phyloP scores from a whole-genome alignment of 176 grass and related monocot genomes.

The Calamus simplicifolius region DNA sequence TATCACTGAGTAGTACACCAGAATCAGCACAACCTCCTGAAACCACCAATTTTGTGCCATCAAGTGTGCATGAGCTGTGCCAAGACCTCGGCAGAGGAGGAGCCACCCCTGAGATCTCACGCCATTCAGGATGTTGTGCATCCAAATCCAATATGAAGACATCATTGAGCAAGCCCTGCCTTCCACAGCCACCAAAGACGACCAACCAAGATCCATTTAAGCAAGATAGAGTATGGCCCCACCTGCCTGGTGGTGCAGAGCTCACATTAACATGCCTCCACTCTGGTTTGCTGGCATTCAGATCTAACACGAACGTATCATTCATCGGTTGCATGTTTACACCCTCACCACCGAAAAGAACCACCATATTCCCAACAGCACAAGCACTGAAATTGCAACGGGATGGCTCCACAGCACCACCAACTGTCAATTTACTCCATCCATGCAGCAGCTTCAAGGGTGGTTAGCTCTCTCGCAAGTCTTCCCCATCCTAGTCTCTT shows the following conservation, averaged over 20 bases:
- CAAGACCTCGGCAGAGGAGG: constrained; percentile 16
- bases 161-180: constrained; percentile 18
- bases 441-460: constrained; percentile 14
- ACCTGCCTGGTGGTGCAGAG: constrained; percentile 16
- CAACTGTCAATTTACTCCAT: constrained; percentile 14
- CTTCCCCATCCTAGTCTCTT: constrained; percentile 13
- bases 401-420: constrained; percentile 15
- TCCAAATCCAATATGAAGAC: constrained; percentile 18
- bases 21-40: constrained; percentile 21
- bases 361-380: constrained; percentile 13
- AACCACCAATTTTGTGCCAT: constrained; percentile 18
- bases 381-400: constrained; percentile 21
- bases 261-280: constrained; percentile 13
- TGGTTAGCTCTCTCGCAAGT: constrained; percentile 17
- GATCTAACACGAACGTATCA: constrained; percentile 17
- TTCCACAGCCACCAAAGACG: constrained; percentile 17
- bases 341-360: constrained; percentile 19
- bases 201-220: constrained; percentile 17
- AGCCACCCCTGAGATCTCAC: constrained; percentile 13
- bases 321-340: constrained; percentile 21
- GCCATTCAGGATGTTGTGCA: constrained; percentile 17
- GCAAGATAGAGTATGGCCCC: constrained; percentile 14
- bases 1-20: constrained; percentile 14
- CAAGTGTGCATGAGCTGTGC: constrained; percentile 16
- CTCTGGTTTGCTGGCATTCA: constrained; percentile 17